Percentiles rank a stretch among this genome's conserved stretches.
Conservation (phyloP, 345 rosid species). For the Populus nigra region DNA sequence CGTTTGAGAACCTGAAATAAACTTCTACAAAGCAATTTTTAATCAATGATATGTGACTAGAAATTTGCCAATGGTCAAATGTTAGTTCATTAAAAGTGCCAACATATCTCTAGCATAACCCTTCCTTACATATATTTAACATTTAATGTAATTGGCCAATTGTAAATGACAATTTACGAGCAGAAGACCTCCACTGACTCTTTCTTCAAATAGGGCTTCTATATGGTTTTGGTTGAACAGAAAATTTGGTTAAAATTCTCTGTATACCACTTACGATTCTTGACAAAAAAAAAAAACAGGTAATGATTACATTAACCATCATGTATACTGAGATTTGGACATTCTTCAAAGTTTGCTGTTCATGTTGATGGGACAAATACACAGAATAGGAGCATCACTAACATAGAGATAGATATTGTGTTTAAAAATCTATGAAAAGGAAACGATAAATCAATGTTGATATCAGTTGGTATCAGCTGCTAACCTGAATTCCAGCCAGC, state of each 20-base stretch:
- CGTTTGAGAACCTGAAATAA: not conserved
- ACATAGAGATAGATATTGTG: not conserved
- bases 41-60: too few species aligned
- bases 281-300: not conserved
- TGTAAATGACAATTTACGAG: not conserved
- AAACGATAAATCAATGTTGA: not conserved
- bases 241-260: not conserved
- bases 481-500: constrained; percentile 32
- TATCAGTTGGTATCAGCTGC: not conserved
- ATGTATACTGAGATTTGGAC: not conserved
- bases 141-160: not conserved
- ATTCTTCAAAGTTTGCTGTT: not conserved
- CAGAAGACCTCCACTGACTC: not conserved
- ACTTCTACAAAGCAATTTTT: not conserved
- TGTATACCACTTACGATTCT: not conserved
- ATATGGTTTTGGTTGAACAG: not conserved
- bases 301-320: not conserved
- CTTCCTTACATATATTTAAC: not conserved
- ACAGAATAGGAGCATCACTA: not conserved
- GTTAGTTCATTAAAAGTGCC: too few species aligned
- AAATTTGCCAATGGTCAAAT: not conserved
- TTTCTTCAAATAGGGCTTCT: not conserved
- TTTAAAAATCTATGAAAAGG: not conserved
- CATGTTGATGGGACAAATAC: not conserved
- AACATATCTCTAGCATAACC: not conserved